phyloP scores from a whole-genome alignment of 805 yeast genomes.

The Candida ascalaphidarum region DNA sequence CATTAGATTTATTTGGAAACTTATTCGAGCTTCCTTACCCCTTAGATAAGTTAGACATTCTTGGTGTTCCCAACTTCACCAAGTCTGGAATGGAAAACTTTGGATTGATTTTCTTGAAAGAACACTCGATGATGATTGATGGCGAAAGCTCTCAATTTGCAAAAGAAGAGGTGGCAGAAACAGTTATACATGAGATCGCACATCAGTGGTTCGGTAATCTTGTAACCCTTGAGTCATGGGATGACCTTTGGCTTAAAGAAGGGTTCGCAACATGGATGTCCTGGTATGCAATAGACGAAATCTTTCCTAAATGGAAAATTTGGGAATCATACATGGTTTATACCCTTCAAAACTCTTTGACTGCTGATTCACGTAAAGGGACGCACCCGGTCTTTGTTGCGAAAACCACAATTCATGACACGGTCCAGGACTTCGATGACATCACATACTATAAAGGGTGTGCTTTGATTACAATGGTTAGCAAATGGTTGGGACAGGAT shows the following conservation, averaged over 20 bases:
- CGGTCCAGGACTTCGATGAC: constrained; percentile 79
- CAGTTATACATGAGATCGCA: constrained; percentile 82
- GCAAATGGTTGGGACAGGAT: constrained; percentile 73
- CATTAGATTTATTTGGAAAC: constrained; percentile 64
- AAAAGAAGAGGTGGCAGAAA: constrained; percentile 73
- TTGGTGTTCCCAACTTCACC: constrained; percentile 75
- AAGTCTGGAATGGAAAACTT: constrained; percentile 91
- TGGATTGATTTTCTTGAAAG: constrained; percentile 73
- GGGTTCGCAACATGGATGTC: constrained; percentile 92
- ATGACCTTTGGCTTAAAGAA: constrained; percentile 82
- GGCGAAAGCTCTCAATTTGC: constrained; percentile 57
- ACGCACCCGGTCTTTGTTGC: constrained; percentile 86
- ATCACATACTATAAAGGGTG: constrained; percentile 81
- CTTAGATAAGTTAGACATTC: constrained; percentile 73
- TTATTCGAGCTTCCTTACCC: constrained; percentile 71
- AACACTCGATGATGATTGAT: constrained; percentile 65
- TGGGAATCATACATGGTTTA: constrained; percentile 80
- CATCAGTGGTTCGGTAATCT: constrained; percentile 91
- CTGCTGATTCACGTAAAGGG: constrained; percentile 70
- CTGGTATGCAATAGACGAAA: constrained; percentile 70
- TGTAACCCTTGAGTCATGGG: constrained; percentile 93
- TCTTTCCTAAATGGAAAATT: constrained; percentile 80
- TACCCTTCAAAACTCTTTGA: constrained; percentile 65
- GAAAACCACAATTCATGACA: constrained; percentile 67
- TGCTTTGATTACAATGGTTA: constrained; percentile 68